Base-by-base conservation (phyloP, 2,329 filamentous ascomycete species). In the Massarina eburnea region DNA sequence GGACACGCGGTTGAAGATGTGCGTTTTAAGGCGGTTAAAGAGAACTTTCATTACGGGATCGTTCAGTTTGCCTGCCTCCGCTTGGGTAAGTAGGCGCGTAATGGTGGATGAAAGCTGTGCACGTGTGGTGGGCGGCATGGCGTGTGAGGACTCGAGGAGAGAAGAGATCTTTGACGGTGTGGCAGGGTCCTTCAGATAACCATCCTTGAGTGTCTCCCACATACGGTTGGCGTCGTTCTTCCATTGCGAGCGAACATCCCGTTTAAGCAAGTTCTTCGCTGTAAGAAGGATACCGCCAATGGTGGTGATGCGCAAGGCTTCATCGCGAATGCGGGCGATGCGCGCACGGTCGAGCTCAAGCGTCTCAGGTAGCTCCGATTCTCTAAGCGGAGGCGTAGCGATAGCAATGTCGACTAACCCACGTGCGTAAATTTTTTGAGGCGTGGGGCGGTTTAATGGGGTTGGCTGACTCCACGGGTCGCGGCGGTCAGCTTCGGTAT, bases 201-300 rank as follows among this genome's bases (percentile, higher is more conserved):
- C 72, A 33, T 77, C 80, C 52, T 86, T 84, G 9, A 91, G 78
- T 1, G 89, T 80, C 1, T 80, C 73, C 74, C 86, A 82, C 53
- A 91, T 81, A n/a, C 88, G 82, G 2, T 76, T 74, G 0, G 87
- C 86, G 68, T 91, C 86, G 19, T 77, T 81, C 68, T 85, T 89
- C 89, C 89, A 94, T 17, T 86, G 83, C 10, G 81, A 80, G 35
- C 89, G 83, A 3, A 90, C 86, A 61, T 92, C 88, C 14, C 89
- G 83, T 71, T 91, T 91, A 24, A 94, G 79, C 7, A 92, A 76
- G 57, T 91, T 92, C 74, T 94, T 94, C 68, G 85, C 86, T 41
- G 90, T 89, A 12, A 92, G 73, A 21, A 91, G 74, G 38, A 92
- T 85, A 0, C 88, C 85, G 1, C 86, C 87, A 3, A 86, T 81